Evolutionary conservation across 176 grass and related monocot genomes (phyloP).

Genomic region (Hyparrhenia diplandra): DNA sequence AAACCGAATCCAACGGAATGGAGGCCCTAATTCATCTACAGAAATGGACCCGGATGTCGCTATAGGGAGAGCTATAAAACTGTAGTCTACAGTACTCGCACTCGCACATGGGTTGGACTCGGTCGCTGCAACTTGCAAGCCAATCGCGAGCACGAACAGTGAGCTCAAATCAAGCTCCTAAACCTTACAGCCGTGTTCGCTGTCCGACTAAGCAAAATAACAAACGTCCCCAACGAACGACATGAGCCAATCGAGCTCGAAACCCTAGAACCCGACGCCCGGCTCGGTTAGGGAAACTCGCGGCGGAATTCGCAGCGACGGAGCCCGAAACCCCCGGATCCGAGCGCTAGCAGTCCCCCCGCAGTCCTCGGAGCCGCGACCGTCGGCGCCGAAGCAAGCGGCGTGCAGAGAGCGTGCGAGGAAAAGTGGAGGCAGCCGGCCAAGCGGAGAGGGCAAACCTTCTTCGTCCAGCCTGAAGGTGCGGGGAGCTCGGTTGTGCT

Average conservation of each 20-base stretch:
- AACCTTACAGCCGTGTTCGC: neutral
- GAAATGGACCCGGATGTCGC: neutral
- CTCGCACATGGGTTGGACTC: neutral
- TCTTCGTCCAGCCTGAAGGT: constrained; percentile 62
- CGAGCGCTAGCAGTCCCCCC: neutral
- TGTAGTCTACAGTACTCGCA: neutral
- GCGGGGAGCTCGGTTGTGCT: constrained; percentile 33
- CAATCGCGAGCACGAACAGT: neutral
- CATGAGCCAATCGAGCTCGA: neutral
- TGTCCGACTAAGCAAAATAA: neutral
- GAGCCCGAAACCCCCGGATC: constrained; percentile 2
- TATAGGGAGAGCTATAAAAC: neutral
- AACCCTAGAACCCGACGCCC: constrained; percentile 27
- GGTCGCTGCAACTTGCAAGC: neutral
- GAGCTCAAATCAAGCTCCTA: constrained; percentile 8
- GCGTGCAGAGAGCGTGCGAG: neutral
- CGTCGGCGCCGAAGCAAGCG: neutral
- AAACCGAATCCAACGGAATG: neutral
- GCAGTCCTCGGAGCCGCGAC: neutral
- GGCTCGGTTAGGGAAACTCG: too few relatives aligned
- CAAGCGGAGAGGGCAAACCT: constrained; percentile 26
- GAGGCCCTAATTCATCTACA: neutral
- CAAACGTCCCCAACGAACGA: neutral
- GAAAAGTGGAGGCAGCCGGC: neutral
- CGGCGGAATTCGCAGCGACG: neutral